A percentile compares a stretch with the other conserved stretches of the same genome.
These are phyloP conservation scores for Vitellaria paradoxa DNA, from an alignment of 179 eudicot species.

Conservation along the genomic window DNA sequence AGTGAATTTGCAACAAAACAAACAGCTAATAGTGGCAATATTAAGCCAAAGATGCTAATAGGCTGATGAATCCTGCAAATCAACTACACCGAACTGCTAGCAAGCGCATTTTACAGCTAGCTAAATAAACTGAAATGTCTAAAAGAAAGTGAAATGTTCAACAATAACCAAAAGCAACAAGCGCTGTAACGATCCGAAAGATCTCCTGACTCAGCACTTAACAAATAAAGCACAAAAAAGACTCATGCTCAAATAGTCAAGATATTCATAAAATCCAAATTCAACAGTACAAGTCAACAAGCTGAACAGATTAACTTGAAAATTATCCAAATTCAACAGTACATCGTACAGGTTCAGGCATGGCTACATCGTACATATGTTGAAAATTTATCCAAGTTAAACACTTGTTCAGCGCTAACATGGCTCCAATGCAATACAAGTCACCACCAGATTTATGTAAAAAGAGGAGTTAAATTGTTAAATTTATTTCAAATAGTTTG, in stretches of 20 bases:
- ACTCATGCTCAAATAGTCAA: not conserved
- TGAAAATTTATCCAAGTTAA: not conserved
- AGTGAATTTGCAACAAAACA: constrained; percentile 11
- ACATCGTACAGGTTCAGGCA: constrained; percentile 7
- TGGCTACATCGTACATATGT: not conserved
- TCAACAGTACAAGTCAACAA: not conserved
- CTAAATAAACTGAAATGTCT: not conserved
- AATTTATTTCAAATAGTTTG: not conserved
- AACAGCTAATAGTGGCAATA: not conserved
- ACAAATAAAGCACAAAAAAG: not conserved
- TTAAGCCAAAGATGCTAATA: constrained; percentile 8
- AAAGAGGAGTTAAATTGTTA: not conserved
- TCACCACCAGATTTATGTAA: not conserved
- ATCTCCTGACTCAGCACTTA: too few species aligned
- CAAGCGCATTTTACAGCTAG: not conserved
- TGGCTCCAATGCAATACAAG: not conserved
- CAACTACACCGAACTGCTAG: not conserved
- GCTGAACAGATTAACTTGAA: not conserved
- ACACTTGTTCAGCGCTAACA: not conserved
- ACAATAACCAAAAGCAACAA: not conserved
- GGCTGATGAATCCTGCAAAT: not conserved
- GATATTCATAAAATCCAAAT: not conserved
- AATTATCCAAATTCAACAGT: not conserved
- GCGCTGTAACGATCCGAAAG: too few species aligned
- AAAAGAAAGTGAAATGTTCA: not conserved